Evolutionary conservation across 2,329 filamentous ascomycete species (phyloP), one percentile per base, ranked within the genome.

Genomic region (Colletotrichum agaves): DNA sequence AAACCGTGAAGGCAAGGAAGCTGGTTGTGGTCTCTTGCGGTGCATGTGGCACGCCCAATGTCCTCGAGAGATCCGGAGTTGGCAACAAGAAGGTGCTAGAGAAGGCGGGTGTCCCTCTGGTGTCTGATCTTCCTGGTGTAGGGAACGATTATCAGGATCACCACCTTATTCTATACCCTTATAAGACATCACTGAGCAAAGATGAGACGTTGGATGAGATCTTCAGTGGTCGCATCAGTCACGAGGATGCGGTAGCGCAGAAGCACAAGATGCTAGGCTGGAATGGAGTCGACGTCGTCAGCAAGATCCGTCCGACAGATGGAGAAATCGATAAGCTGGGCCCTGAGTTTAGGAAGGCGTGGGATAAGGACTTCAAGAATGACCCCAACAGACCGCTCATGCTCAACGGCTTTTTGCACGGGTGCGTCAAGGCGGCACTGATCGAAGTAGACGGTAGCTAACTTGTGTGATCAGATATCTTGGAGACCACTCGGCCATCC

Each of bases 301-400:
- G 78, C 56, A 89, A 88, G 72, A 75, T 88, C 62, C 82, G 87
- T 4, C 85, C 86, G 0, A 82, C 82, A 0, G 80, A 83, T n/a
- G 74, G 77, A 21, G 87, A 88, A 60, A 80, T 87, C 15, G 78
- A 78, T 6, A 78, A 80, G 2, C 79, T 89, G 0, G 84, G 84
- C 0, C 80, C 81, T 3, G 81, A 82, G 11, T 87, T 88, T 72
- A 75, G 81, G 61, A 74, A 75, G 43, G 79, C 79, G 0, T 89
- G 85, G 85, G 80, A 87, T 31, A 74, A 74, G 5, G 84, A 88
- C 66, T 88, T 87, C 68, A 72, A 73, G 57, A 33, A 73, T 39
- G 43, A 64, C 3, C 72, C 73, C 1, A 72, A 74, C 55, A 70
- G 70, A 23, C 75, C 75, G 1, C 13, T 77, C 3, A 73, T 73